Evolutionary conservation across 169 alveolate genomes (phyloP).

Genomic region (Eimeria maxima): DNA sequence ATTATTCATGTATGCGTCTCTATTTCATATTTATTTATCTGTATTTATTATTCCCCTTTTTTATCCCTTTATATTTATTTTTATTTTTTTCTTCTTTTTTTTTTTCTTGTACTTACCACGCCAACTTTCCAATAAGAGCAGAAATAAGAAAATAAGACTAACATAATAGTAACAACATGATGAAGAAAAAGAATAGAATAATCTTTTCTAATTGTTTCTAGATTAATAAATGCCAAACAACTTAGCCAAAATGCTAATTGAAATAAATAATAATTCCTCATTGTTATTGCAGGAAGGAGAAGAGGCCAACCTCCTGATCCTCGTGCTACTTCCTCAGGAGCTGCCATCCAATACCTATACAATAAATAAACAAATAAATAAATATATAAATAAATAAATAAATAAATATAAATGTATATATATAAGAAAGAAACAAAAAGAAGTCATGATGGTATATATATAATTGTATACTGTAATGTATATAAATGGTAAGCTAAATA

Average conservation of each 20-base stretch:
- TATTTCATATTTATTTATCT: no score
- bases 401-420: no score
- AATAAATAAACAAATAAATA: no score
- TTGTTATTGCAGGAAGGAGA: slow-evolving; percentile 29
- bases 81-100: no score
- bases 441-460: no score
- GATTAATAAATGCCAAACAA: slow-evolving; percentile 43
- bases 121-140: slow-evolving; percentile 85
- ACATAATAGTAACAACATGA: slow-evolving; percentile 81
- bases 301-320: slow-evolving; percentile 77
- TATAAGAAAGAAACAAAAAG: no score
- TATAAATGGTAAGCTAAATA: no score
- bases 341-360: slow-evolving; percentile 67
- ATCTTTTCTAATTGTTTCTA: slow-evolving; percentile 81
- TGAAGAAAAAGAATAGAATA: slow-evolving; percentile 59
- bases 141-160: slow-evolving; percentile 69
- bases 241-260: slow-evolving; percentile 83
- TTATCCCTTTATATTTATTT: no score
- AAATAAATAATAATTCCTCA: slow-evolving; percentile 60
- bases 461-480: no score
- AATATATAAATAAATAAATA: no score
- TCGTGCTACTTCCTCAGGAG: slow-evolving; percentile 29
- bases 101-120: neutral
- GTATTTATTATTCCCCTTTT: no score
- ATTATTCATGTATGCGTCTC: no score